Evolutionary conservation across 2,329 filamentous ascomycete species (phyloP).

Genomic region (Colletotrichum sp.): DNA sequence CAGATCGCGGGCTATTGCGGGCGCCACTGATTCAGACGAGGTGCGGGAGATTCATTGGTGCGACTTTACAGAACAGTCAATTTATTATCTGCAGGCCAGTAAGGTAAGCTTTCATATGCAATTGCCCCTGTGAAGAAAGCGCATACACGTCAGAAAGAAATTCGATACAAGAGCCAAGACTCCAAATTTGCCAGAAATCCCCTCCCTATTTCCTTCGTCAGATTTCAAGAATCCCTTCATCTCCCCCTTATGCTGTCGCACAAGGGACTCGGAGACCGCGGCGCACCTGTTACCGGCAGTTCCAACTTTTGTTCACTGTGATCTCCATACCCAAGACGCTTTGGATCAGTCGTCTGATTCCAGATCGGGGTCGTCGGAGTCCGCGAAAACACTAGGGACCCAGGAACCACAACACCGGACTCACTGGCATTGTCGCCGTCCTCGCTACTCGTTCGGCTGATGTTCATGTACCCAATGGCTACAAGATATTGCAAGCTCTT

Average conservation of each 20-base stretch:
- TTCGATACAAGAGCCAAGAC: not conserved
- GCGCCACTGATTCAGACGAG: not conserved
- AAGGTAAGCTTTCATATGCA: not conserved
- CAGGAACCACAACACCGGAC: conserved; percentile 26
- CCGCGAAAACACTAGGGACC: not conserved
- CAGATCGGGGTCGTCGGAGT: conserved; percentile 3
- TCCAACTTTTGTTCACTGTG: not conserved
- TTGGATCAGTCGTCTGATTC: not conserved
- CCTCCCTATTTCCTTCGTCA: not conserved
- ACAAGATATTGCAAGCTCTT: conserved; percentile 4
- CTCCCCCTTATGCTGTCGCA: not conserved
- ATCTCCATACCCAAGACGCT: not conserved
- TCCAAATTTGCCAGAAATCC: not conserved
- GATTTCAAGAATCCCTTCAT: not conserved
- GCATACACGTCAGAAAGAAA: not conserved
- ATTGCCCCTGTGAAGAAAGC: not conserved
- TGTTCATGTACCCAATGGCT: conserved; percentile 1
- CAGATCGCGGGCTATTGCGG: not conserved
- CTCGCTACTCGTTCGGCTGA: not conserved
- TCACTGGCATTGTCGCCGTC: not conserved
- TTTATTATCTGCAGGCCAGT: not conserved
- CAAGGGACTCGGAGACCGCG: not conserved
- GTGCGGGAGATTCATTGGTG: not conserved
- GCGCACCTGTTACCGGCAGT: not conserved
- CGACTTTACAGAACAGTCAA: not conserved